phyloP scores from a whole-genome alignment of 2,329 filamentous ascomycete species.

The Dactylonectria macrodidyma region DNA sequence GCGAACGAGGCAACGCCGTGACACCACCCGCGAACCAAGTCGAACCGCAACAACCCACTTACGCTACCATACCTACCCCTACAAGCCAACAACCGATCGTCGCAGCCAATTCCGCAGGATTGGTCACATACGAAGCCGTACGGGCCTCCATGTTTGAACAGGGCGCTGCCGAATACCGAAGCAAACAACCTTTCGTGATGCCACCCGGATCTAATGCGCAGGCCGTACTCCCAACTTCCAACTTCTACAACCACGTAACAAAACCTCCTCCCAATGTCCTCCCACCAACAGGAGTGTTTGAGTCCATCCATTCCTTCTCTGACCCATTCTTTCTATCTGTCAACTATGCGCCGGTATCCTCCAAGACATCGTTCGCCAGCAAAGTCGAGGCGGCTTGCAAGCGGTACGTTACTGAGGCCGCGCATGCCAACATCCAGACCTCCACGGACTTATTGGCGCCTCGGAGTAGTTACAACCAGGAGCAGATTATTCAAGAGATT shows the following conservation, averaged over 20 bases:
- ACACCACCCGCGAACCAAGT: not conserved
- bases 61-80: not conserved
- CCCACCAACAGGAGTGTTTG: not conserved
- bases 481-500: not conserved
- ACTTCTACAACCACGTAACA: not conserved
- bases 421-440: not conserved
- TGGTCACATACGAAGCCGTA: not conserved
- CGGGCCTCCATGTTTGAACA: not conserved
- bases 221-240: not conserved
- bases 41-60: not conserved
- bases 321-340: not conserved
- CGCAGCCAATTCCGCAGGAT: not conserved
- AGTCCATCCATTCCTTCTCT: not conserved
- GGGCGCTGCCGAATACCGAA: not conserved
- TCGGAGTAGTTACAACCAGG: not conserved
- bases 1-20: not conserved
- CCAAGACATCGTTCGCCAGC: slow-evolving; percentile 9
- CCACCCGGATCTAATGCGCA: not conserved
- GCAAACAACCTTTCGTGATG: not conserved
- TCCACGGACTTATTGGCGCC: not conserved
- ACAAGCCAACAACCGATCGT: not conserved
- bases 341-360: not conserved
- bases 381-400: slow-evolving; percentile 12
- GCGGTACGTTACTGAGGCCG: not conserved
- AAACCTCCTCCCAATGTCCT: not conserved